Conservation (phyloP, 73 alveolate species). For the Breviolum minutum region DNA sequence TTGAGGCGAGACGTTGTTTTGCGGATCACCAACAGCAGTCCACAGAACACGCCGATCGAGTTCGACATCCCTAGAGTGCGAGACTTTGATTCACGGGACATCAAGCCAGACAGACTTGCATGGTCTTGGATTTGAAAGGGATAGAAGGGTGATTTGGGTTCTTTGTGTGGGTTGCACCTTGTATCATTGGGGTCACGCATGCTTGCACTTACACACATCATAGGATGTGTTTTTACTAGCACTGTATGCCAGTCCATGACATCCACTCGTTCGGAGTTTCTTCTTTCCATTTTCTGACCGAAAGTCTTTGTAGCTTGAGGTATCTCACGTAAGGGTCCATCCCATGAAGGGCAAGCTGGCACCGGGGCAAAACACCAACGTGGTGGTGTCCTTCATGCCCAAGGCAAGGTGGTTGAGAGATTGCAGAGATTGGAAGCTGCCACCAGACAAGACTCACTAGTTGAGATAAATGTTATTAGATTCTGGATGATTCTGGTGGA, state of each 20-base stretch:
- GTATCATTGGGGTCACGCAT: background rate
- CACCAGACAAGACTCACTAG: too few species aligned
- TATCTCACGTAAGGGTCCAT: conserved; percentile 59
- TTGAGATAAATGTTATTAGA: background rate
- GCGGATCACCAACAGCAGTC: conserved; percentile 59
- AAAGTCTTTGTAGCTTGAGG: background rate
- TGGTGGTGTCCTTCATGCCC: conserved; percentile 89
- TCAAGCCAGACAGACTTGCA: too few species aligned
- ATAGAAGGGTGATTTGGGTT: background rate
- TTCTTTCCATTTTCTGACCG: too few species aligned
- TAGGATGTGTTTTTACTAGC: background rate
- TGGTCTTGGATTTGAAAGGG: background rate
- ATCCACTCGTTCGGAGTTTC: background rate
- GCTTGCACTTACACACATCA: background rate
- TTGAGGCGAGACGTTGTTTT: conserved; percentile 59
- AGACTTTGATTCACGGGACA: background rate
- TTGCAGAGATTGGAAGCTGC: background rate
- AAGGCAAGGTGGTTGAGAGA: background rate
- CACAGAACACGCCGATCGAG: conserved; percentile 62
- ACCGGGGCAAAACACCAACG: conserved; percentile 48
- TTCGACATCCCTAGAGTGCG: conserved; percentile 86
- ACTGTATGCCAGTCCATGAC: background rate
- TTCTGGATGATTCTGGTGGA: background rate
- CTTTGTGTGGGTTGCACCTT: background rate
- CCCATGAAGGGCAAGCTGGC: conserved; percentile 91